Conservation (phyloP, 1,139 yeast genomes). For the Nakaseomyces kungkrabaensis region DNA sequence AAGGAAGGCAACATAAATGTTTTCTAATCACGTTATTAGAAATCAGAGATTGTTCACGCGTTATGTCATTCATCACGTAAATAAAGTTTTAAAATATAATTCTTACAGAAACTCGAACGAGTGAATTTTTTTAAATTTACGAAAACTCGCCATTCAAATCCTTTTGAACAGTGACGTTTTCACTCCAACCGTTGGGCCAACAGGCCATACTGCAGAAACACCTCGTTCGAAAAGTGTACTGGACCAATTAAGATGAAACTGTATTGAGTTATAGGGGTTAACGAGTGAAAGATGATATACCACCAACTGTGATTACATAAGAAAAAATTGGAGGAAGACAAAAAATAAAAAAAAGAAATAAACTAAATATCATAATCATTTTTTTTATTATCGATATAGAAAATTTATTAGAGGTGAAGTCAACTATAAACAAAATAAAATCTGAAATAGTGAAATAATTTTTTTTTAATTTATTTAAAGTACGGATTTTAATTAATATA, state of each 20-base stretch:
- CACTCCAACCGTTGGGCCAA: not conserved
- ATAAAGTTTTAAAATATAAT: not conserved
- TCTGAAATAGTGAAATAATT: not conserved
- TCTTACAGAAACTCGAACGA: no score
- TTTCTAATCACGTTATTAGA: slow-evolving; percentile 27
- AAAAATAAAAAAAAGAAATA: no score
- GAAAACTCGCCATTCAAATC: slow-evolving; percentile 2
- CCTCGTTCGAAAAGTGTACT: not conserved
- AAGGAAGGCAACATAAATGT: slow-evolving; percentile 32
- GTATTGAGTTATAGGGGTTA: no score
- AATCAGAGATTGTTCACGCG: slow-evolving; percentile 33
- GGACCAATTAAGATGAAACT: not conserved
- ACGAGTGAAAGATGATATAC: no score
- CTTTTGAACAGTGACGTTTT: slow-evolving; percentile 1
- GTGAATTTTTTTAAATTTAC: not conserved
- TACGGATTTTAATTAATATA: not conserved
- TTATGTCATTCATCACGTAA: slow-evolving; percentile 28
- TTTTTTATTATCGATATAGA: no score
- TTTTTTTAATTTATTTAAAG: not conserved
- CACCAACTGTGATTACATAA: no score
- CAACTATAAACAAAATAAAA: no score
- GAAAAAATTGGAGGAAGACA: no score
- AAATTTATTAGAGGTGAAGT: no score
- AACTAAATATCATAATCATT: no score
- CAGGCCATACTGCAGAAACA: slow-evolving; percentile 2